A percentile compares a stretch with the other conserved stretches of the same genome.
Evolutionary conservation across 148 eudicot species (phyloP).

Genomic region (Tetragonia tetragonoides): DNA sequence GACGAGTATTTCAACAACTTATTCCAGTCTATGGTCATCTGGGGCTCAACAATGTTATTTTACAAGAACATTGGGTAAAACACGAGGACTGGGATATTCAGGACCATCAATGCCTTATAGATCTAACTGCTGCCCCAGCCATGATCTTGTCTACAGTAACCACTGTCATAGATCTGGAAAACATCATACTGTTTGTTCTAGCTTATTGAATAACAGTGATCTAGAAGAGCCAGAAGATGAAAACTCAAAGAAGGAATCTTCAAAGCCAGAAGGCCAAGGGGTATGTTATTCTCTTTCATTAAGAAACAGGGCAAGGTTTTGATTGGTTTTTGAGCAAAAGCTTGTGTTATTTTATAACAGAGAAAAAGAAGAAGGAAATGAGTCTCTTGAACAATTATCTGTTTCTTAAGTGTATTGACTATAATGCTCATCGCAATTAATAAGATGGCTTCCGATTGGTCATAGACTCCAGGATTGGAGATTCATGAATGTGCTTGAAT

Average conservation of each 20-base stretch:
- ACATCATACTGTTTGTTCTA: constrained; percentile 18
- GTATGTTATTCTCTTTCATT: constrained; percentile 14
- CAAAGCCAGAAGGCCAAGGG: constrained; percentile 24
- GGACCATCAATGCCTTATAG: constrained; percentile 19
- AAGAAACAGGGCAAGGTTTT: background rate
- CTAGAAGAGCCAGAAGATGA: constrained; percentile 38
- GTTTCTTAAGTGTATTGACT: background rate
- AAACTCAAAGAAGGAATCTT: constrained; percentile 21
- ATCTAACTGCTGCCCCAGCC: constrained; percentile 16
- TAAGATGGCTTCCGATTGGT: background rate
- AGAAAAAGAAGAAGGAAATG: background rate
- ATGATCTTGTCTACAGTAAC: constrained; percentile 15
- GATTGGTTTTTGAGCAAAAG: background rate
- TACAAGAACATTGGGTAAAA: constrained; percentile 22
- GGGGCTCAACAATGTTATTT: constrained; percentile 25
- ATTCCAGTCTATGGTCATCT: constrained; percentile 31
- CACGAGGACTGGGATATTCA: constrained; percentile 12
- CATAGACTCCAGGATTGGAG: background rate
- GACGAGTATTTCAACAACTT: constrained; percentile 32
- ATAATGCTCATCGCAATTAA: background rate
- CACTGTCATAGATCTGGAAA: constrained; percentile 15
- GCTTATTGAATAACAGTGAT: constrained; percentile 22
- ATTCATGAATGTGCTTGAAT: no score
- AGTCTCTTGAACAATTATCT: background rate
- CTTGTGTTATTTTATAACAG: background rate